phyloP scores from a whole-genome alignment of 2,329 filamentous ascomycete species.

The Talaromyces sp. region DNA sequence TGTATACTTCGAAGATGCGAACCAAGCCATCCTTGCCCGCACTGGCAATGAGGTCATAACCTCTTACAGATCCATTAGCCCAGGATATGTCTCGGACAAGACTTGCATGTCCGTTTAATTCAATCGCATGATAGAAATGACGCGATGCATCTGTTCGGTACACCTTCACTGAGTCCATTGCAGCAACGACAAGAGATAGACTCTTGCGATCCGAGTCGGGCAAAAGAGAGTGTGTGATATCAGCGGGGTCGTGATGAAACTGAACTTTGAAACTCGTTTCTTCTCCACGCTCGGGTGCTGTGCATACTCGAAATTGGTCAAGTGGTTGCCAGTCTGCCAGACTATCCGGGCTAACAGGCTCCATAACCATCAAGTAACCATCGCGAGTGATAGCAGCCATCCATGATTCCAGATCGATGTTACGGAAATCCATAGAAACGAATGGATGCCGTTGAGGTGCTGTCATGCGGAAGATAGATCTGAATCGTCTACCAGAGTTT shows the following conservation, averaged over 20 bases:
- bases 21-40: constrained; percentile 91
- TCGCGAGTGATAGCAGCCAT: constrained; percentile 83
- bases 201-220: constrained; percentile 81
- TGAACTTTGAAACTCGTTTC: constrained; percentile 84
- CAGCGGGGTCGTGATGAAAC: constrained; percentile 80
- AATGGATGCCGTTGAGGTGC: constrained; percentile 71
- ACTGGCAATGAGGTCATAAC: constrained; percentile 87
- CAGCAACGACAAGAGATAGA: constrained; percentile 79
- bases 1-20: constrained; percentile 73
- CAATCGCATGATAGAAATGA: constrained; percentile 82
- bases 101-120: constrained; percentile 71
- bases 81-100: constrained; percentile 87
- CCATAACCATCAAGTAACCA: constrained; percentile 76
- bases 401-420: constrained; percentile 80
- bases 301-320: constrained; percentile 74
- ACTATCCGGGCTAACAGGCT: constrained; percentile 82
- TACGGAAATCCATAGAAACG: constrained; percentile 82
- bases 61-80: constrained; percentile 87
- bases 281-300: constrained; percentile 73
- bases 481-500: constrained; percentile 77
- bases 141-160: constrained; percentile 76
- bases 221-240: constrained; percentile 73
- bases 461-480: constrained; percentile 63
- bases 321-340: constrained; percentile 74
- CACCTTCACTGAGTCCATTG: constrained; percentile 79